Conservation (phyloP, 2,329 filamentous ascomycete species). For the Fusarium newnesense region DNA sequence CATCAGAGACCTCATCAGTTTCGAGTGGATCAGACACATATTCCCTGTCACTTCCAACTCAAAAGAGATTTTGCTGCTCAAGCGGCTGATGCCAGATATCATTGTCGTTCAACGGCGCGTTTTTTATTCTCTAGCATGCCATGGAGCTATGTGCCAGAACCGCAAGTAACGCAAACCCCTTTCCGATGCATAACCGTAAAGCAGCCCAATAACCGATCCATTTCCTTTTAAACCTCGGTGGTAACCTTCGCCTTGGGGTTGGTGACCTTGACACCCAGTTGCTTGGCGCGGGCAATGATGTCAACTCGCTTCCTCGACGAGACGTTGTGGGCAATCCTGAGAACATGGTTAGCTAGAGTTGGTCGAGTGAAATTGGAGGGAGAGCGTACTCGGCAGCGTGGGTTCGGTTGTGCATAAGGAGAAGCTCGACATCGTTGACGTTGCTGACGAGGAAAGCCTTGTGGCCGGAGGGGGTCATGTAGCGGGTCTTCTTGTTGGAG, state of each 20-base stretch:
- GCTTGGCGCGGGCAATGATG: conserved; percentile 96
- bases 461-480: conserved; percentile 99
- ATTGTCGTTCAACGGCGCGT: conserved; percentile 47
- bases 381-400: conserved; percentile 94
- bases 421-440: conserved; percentile 92
- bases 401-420: conserved; percentile 99
- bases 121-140: conserved; percentile 46
- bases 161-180: conserved; percentile 47
- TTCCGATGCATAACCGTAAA: conserved; percentile 48
- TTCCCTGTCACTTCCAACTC: conserved; percentile 12
- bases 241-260: conserved; percentile 99
- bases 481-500: conserved; percentile 99
- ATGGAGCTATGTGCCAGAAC: conserved; percentile 43
- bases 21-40: conserved; percentile 10
- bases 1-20: conserved; percentile 31
- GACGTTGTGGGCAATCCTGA: conserved; percentile 95
- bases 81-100: conserved; percentile 37
- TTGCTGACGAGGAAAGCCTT: conserved; percentile 99
- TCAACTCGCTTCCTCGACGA: conserved; percentile 99
- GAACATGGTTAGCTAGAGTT: conserved; percentile 32
- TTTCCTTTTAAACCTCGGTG: conserved; percentile 78
- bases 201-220: conserved; percentile 45
- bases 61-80: conserved; percentile 25
- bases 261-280: conserved; percentile 99
- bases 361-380: background rate